These are phyloP conservation scores for Tolypocladium guangdongense DNA, from an alignment of 2,329 filamentous ascomycete genomes.

Conservation along the genomic window DNA sequence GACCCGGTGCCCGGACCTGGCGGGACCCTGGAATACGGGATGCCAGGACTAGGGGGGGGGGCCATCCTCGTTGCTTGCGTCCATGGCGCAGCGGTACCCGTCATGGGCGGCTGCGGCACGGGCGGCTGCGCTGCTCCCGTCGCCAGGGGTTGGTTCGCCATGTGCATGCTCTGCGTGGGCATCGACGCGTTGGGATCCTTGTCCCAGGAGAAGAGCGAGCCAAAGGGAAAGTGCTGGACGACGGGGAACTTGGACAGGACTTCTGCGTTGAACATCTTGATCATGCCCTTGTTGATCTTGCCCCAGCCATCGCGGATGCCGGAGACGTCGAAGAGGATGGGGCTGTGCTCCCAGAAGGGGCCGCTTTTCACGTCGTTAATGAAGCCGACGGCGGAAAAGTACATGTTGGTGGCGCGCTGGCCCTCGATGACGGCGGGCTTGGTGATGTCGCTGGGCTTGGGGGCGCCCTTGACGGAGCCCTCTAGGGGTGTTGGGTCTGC, in stretches of 20 bases:
- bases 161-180: constrained; percentile 42
- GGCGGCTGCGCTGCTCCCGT: constrained; percentile 8
- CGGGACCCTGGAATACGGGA: constrained; percentile 26
- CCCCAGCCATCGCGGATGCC: constrained; percentile 91
- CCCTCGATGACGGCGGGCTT: constrained; percentile 53
- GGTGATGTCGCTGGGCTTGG: constrained; percentile 59
- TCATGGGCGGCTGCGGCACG: constrained; percentile 9
- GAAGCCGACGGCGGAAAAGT: constrained; percentile 92
- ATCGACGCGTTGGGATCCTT: constrained; percentile 47
- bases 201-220: constrained; percentile 70
- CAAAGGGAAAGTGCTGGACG: constrained; percentile 90
- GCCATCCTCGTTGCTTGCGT: constrained; percentile 30
- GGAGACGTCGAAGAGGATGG: constrained; percentile 87
- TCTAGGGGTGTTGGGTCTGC: constrained; percentile 58
- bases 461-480: constrained; percentile 62
- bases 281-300: constrained; percentile 98
- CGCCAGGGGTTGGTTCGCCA: constrained; percentile 38
- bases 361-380: constrained; percentile 96
- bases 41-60: constrained; percentile 20
- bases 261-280: constrained; percentile 98
- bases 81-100: constrained; percentile 34
- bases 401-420: constrained; percentile 64
- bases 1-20: constrained; percentile 17
- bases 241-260: constrained; percentile 95
- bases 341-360: constrained; percentile 95